These are phyloP conservation scores for Xylariaceae sp. DNA, from an alignment of 2,329 filamentous ascomycete genomes.

Conservation along the genomic window DNA sequence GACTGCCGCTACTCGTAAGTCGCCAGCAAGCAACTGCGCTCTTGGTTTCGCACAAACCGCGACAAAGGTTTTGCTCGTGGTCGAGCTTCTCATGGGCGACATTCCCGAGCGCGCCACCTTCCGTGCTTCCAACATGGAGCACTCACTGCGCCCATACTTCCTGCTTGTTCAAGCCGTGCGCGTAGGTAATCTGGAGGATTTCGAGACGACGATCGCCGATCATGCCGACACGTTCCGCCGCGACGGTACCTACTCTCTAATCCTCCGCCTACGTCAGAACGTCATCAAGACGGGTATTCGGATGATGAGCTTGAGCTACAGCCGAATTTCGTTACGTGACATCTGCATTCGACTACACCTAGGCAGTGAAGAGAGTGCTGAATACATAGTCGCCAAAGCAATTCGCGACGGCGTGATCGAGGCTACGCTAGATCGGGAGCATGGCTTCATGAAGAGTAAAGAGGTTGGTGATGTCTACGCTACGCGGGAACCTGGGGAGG, in stretches of 20 bases:
- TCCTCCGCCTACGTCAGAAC: constrained; percentile 93
- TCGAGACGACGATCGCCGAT: constrained; percentile 83
- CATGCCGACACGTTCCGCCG: constrained; percentile 86
- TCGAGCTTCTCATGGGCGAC: constrained; percentile 97
- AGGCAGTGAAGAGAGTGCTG: constrained; percentile 94
- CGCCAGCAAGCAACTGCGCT: constrained; percentile 86
- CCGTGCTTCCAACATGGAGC: constrained; percentile 86
- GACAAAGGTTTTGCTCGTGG: constrained; percentile 94
- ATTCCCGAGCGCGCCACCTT: constrained; percentile 96
- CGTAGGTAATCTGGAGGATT: constrained; percentile 94
- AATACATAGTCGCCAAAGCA: constrained; percentile 99
- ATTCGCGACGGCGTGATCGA: constrained; percentile 98
- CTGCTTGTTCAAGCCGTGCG: constrained; percentile 93
- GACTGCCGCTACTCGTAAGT: constrained; percentile 91
- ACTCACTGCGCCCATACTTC: constrained; percentile 90
- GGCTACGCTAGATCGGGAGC: constrained; percentile 90
- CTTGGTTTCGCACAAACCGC: constrained; percentile 95
- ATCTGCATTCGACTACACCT: constrained; percentile 95
- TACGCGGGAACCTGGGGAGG: constrained; percentile 92
- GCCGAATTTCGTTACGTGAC: constrained; percentile 93
- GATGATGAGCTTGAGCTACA: constrained; percentile 99
- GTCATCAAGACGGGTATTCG: constrained; percentile 99
- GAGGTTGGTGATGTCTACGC: constrained; percentile 95
- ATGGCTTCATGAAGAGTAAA: constrained; percentile 98
- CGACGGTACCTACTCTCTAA: constrained; percentile 94